Evolutionary conservation across 768 basidiomycete genomes (phyloP).

Genomic region (Epithele typhae): DNA sequence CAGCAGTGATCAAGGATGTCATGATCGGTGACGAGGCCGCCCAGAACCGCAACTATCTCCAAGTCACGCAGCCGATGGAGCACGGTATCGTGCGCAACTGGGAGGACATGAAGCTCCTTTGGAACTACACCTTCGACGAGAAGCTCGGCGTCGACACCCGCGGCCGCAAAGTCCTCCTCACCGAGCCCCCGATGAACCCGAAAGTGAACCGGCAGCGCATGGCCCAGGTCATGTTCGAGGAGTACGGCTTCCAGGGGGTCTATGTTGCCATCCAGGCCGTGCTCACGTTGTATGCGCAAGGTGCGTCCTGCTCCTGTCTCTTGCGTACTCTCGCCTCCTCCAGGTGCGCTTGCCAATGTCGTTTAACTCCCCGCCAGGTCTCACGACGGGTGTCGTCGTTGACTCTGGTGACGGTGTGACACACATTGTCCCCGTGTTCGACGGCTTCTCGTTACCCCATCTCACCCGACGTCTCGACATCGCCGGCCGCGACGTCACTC

Average conservation of each 20-base stretch:
- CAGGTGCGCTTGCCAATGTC: no score
- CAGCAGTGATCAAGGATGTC: conserved; percentile 88
- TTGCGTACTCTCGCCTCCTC: no score
- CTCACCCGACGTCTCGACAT: conserved; percentile 93
- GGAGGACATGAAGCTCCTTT: conserved; percentile 98
- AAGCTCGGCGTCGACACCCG: conserved; percentile 86
- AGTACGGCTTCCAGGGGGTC: conserved; percentile 92
- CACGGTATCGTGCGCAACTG: conserved; percentile 99
- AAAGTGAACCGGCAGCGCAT: conserved; percentile 88
- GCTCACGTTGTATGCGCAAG: conserved; percentile 96
- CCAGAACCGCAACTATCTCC: conserved; percentile 89
- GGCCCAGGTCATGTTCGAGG: conserved; percentile 99
- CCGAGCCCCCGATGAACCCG: conserved; percentile 99
- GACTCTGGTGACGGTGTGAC: conserved; percentile 99
- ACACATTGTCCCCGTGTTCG: conserved; percentile 98
- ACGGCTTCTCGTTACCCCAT: conserved; percentile 94
- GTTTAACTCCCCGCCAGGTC: no score
- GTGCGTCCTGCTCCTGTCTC: conserved; percentile 49
- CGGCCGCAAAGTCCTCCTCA: conserved; percentile 87
- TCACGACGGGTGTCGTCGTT: conserved; percentile 97
- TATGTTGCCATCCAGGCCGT: conserved; percentile 99
- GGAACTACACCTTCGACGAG: conserved; percentile 98
- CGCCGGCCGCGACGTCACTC: conserved; percentile 96
- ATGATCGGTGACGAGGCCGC: conserved; percentile 99
- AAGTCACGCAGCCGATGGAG: conserved; percentile 98